Base-by-base conservation (phyloP, 2,329 filamentous ascomycete genomes). In the Nigrospora sphaerica region DNA sequence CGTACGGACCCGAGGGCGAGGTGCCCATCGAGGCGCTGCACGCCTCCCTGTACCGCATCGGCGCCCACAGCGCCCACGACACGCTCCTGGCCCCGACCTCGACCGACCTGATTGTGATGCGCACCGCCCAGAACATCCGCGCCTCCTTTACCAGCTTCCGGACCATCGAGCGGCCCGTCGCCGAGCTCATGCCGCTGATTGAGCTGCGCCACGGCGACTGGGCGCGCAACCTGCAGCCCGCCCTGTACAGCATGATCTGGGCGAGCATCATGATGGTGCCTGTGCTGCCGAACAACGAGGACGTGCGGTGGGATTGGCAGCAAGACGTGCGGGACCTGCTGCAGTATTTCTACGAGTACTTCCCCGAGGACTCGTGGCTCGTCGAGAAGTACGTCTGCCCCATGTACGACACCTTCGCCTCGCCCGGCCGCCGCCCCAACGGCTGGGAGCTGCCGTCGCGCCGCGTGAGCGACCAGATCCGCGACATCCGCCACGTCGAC, bases 51-150 rank as follows among this genome's bases (percentile, higher is more conserved):
- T 70, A 73, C 36, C 64, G 70, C 40, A 67, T 71, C 47, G 70
- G 66, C 46, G 72, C 68, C 62, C 58, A 70, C 57, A 60, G 65
- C 48, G 61, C 66, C 50, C 60, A 55, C 49, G 71, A 68, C 13
- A 61, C 64, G 7, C 85, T 85, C 54, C 71, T 95, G 17, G 71
- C 73, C 4, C 78, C 86, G 11, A 83, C 87, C 1, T 70, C 74
- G 1, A 78, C 80, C 2, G 70, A 78, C 3, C 78, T 85, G 46
- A 81, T 95, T 53, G 81, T 90, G 9, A 73, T 87, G 55, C 82
- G 90, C 45, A 86, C 85, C 11, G 83, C 84, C 13, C 82, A 85
- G 55, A 96, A 95, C 64, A 91, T 97, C 53, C 75, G 86, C 56
- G 82, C 82, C 39, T 87, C 86, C 1, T 89, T 39, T 73, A 82